phyloP scores from a whole-genome alignment of 176 grass and related monocot genomes.

The Oryza punctata region DNA sequence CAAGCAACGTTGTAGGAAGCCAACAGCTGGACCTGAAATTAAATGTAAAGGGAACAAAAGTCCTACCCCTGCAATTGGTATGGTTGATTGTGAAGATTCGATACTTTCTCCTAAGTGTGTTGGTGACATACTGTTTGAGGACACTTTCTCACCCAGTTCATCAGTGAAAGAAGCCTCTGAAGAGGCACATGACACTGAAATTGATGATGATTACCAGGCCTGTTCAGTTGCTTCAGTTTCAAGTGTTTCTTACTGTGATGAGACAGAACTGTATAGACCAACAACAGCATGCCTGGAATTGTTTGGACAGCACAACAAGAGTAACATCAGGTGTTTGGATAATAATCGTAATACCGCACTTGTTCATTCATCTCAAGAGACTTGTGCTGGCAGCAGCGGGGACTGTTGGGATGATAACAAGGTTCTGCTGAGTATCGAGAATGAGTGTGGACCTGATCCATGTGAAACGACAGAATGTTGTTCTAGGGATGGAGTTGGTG shows the following conservation, averaged over 20 bases:
- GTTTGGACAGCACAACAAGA: slow-evolving; percentile 35
- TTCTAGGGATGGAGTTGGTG: slow-evolving; percentile 34
- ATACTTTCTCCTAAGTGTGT: slow-evolving; percentile 49
- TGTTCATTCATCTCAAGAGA: slow-evolving; percentile 49
- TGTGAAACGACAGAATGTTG: slow-evolving; percentile 20
- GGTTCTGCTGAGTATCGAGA: slow-evolving; percentile 19
- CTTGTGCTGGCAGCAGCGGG: slow-evolving; percentile 28
- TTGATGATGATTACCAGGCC: slow-evolving; percentile 49
- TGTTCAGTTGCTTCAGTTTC: slow-evolving; percentile 49
- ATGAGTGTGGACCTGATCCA: slow-evolving; percentile 36
- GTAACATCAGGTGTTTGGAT: slow-evolving; percentile 30
- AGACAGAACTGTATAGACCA: slow-evolving; percentile 48
- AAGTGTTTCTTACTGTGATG: slow-evolving; percentile 51
- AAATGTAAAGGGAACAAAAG: slow-evolving; percentile 40
- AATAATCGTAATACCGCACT: slow-evolving; percentile 9
- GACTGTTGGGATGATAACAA: slow-evolving; percentile 41
- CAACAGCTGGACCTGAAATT: slow-evolving; percentile 39
- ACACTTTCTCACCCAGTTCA: slow-evolving; percentile 52
- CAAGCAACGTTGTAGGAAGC: slow-evolving; percentile 44
- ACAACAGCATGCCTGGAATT: slow-evolving; percentile 38
- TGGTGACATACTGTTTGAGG: slow-evolving; percentile 56
- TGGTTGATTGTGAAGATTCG: slow-evolving; percentile 44
- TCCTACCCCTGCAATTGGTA: slow-evolving; percentile 18
- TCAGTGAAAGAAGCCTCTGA: slow-evolving; percentile 57
- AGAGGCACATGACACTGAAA: slow-evolving; percentile 61